A percentile compares a stretch with the other conserved stretches of the same genome.
These are phyloP conservation scores for Aureobasidium sp. DNA, from an alignment of 2,329 filamentous ascomycete species.

Conservation along the genomic window DNA sequence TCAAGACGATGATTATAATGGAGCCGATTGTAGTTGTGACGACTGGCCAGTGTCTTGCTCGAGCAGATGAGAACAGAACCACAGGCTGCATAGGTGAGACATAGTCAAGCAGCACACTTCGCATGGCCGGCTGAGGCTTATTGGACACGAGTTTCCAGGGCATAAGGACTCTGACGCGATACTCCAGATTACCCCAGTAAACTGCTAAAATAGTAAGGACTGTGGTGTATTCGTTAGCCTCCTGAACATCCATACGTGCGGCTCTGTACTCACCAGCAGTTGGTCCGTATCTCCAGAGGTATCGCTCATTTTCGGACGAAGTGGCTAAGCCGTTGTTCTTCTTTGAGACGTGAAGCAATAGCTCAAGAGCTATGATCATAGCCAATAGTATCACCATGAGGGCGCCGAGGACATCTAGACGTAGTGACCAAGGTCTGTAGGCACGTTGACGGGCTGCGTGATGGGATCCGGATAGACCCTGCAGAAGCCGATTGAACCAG, in stretches of 20 bases:
- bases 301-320: background rate
- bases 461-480: background rate
- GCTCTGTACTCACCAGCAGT: background rate
- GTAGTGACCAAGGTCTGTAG: background rate
- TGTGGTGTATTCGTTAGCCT: background rate
- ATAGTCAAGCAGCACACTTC: background rate
- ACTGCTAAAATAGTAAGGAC: background rate
- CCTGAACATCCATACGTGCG: background rate
- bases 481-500: background rate
- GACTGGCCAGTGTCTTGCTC: background rate
- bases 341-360: background rate
- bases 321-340: background rate
- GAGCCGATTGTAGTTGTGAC: background rate
- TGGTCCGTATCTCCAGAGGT: background rate
- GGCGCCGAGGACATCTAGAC: background rate
- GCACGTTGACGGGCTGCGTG: background rate
- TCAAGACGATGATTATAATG: background rate
- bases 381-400: background rate
- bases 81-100: background rate
- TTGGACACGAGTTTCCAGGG: background rate
- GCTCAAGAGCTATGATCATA: background rate
- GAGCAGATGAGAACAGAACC: background rate
- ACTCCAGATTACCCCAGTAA: background rate
- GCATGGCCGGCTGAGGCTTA: background rate
- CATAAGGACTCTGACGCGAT: background rate